These are phyloP conservation scores for Centella asiatica DNA, from an alignment of 129 eudicot genomes.

Conservation along the genomic window DNA sequence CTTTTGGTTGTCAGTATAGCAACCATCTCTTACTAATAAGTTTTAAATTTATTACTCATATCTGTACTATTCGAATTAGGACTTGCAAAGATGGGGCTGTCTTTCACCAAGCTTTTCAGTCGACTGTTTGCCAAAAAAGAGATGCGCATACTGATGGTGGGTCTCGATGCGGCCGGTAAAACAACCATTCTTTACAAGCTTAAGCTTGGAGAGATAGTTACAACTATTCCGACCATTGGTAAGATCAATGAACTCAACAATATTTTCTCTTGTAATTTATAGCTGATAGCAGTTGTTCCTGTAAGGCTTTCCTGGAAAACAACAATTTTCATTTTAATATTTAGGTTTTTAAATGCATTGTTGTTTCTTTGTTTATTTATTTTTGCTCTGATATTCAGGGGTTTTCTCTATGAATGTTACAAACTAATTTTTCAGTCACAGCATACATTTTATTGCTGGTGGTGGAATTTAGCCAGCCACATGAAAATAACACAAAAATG, in stretches of 20 bases:
- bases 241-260: neutral
- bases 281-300: neutral
- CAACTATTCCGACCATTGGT: slow-evolving; percentile 63
- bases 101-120: slow-evolving; percentile 51
- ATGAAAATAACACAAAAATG: too few relatives aligned
- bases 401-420: too few relatives aligned
- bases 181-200: slow-evolving; percentile 54
- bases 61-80: slow-evolving; percentile 1
- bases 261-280: neutral
- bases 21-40: too few relatives aligned
- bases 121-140: slow-evolving; percentile 49
- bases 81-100: slow-evolving; percentile 47
- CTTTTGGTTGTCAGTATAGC: neutral
- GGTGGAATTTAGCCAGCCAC: too few relatives aligned
- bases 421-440: too few relatives aligned
- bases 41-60: neutral
- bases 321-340: too few relatives aligned
- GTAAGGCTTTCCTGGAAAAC: too few relatives aligned
- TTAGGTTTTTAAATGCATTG: too few relatives aligned
- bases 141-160: slow-evolving; percentile 63
- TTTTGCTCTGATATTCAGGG: too few relatives aligned
- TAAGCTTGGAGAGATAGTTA: slow-evolving; percentile 49
- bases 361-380: too few relatives aligned
- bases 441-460: too few relatives aligned
- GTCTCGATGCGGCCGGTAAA: slow-evolving; percentile 65